Percentiles rank a stretch among this genome's conserved stretches.
Conservation (phyloP, 495 filamentous ascomycete genomes). For the Alectoria sarmentosa region DNA sequence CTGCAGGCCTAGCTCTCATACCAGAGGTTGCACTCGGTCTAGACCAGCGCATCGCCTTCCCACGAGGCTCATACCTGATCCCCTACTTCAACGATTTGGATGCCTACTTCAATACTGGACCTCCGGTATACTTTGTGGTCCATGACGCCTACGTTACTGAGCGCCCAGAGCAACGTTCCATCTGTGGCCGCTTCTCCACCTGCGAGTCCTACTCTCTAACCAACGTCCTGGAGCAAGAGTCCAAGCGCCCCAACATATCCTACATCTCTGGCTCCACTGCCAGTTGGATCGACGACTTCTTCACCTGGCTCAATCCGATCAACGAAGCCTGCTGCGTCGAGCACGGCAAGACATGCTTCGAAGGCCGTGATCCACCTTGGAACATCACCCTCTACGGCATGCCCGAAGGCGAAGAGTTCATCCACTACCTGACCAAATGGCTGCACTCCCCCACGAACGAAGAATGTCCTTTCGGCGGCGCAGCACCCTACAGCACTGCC, state of each 20-base stretch:
- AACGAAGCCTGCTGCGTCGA: conserved; percentile 73
- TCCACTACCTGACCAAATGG: conserved; percentile 78
- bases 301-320: conserved; percentile 86
- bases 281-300: conserved; percentile 95
- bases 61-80: conserved; percentile 87
- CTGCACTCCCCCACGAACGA: conserved; percentile 69
- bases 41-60: conserved; percentile 90
- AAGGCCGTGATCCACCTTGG: conserved; percentile 67
- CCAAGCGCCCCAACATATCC: conserved; percentile 81
- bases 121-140: conserved; percentile 95
- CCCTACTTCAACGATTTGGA: conserved; percentile 93
- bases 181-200: conserved; percentile 86
- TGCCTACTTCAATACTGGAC: conserved; percentile 82
- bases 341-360: conserved; percentile 66
- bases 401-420: conserved; percentile 87
- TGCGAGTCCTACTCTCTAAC: conserved; percentile 77
- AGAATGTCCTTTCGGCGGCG: conserved; percentile 79
- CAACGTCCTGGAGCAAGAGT: conserved; percentile 85
- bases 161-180: conserved; percentile 65
- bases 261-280: conserved; percentile 90
- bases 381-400: conserved; percentile 83
- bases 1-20: conserved; percentile 73
- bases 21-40: conserved; percentile 80
- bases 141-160: conserved; percentile 69
- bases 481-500: conserved; percentile 79